Base-by-base conservation (phyloP, 495 filamentous ascomycete genomes). In the Penicillium tannophilum region DNA sequence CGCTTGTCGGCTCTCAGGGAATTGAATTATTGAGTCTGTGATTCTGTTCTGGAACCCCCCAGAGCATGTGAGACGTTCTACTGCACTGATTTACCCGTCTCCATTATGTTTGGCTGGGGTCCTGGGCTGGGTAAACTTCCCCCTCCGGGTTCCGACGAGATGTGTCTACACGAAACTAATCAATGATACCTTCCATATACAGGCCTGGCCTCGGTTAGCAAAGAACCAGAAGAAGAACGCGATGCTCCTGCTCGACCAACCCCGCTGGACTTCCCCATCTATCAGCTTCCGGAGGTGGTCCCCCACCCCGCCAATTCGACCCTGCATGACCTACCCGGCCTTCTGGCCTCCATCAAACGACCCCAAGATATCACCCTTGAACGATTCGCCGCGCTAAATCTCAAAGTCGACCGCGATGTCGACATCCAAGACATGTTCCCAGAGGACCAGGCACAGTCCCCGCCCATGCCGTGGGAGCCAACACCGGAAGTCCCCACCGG, bases 301-400 rank as follows among this genome's bases (percentile, higher is more conserved):
- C 50, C 61, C 9, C 35, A 66, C 33, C 61, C 71, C n/a, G 42
- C 58, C 17, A 66, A 73, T 54, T 61, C 66, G n/a, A 61, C 66
- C 39, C 63, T 76, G 23, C 58, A 62, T 42, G 68, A 75, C 26
- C 66, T 87, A 5, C 62, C 72, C 44, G 51, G 60, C 23, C 68
- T 78, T 5, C 78, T 86, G 54, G 66, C 72, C 39, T 72, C 64
- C n/a, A 77, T 86, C 54, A 74, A 77, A 61, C 82, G 77, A 35
- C 80, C 80, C 12, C 76, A 78, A 44, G 84, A 84, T 64, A 75
- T 86, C 66, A 72, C 68, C 19, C 45, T 69, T 26, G 69, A 83
- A 24, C 77, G 82, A 43, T 71, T 87, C 55, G 65, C 76, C 17
- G 70, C 77, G 17, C 72, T 88, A 31, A 87, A 87, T 60, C 61